These are phyloP conservation scores for Verticillium nubilum DNA, from an alignment of 2,329 filamentous ascomycete species.

Conservation along the genomic window DNA sequence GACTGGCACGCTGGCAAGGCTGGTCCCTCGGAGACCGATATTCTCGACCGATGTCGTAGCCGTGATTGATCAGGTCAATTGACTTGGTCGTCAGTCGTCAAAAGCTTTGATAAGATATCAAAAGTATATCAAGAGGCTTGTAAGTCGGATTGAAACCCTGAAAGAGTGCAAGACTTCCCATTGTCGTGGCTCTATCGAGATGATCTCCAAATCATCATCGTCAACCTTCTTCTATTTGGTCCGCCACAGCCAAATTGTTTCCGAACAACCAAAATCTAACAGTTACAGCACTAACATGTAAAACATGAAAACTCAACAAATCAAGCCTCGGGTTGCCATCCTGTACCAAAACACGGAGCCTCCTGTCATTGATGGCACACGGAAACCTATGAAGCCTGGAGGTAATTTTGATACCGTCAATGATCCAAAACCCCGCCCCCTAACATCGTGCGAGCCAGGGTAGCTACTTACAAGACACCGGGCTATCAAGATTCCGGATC, in stretches of 20 bases:
- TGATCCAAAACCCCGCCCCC: too few relatives aligned
- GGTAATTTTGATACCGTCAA: conserved; percentile 24
- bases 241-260: too few relatives aligned
- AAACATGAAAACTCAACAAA: not conserved
- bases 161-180: too few relatives aligned
- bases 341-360: conserved; percentile 41
- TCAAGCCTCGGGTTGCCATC: conserved; percentile 27
- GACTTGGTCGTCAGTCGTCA: not conserved
- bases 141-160: too few relatives aligned
- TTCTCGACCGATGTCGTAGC: not conserved
- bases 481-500: conserved; percentile 43
- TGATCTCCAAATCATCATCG: too few relatives aligned
- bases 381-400: conserved; percentile 43
- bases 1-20: not conserved
- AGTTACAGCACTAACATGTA: not conserved
- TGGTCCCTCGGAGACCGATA: not conserved
- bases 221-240: too few relatives aligned
- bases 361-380: conserved; percentile 38
- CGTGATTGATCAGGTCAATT: not conserved
- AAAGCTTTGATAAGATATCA: not conserved
- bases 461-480: conserved; percentile 11
- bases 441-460: too few relatives aligned
- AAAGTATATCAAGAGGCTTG: not conserved
- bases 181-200: too few relatives aligned
- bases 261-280: too few relatives aligned